A percentile compares a stretch with the other conserved stretches of the same genome.
phyloP scores from a whole-genome alignment of 139 green algal species.

The Dunaliella primolecta region DNA sequence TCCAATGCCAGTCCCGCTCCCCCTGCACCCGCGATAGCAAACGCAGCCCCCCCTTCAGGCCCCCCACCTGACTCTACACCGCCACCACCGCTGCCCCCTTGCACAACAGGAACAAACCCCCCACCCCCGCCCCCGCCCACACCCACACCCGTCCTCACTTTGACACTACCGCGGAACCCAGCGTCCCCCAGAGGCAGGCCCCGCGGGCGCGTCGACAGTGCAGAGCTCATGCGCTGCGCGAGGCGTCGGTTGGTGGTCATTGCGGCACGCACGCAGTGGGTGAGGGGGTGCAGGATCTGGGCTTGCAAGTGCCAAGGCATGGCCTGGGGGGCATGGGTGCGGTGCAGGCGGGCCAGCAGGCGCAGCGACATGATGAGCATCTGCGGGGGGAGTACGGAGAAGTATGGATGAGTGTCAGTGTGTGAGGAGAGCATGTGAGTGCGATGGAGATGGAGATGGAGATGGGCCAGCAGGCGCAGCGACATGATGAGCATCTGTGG shows the following conservation, averaged over 20 bases:
- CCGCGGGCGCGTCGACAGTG: no score
- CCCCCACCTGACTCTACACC: no score
- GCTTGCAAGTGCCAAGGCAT: background rate
- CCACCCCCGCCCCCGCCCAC: background rate
- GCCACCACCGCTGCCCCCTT: no score
- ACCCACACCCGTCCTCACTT: background rate
- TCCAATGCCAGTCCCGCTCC: background rate
- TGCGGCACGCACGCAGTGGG: background rate
- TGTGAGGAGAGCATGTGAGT: no score
- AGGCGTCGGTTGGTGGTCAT: conserved; percentile 8
- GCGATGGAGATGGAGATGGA: no score
- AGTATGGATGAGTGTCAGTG: no score
- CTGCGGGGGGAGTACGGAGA: no score
- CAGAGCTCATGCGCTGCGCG: background rate
- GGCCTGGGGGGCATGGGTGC: background rate
- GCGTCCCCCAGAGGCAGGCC: background rate
- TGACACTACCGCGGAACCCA: background rate
- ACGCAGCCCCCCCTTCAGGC: background rate
- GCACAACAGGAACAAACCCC: no score
- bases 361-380: conserved; percentile 6
- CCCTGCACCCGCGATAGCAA: background rate
- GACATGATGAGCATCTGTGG: no score
- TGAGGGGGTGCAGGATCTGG: conserved; percentile 6
- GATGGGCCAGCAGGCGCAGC: no score
- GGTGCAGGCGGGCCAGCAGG: conserved; percentile 9